phyloP scores from a whole-genome alignment of 257 asterid genomes.

The Solanum ahanhuiri region DNA sequence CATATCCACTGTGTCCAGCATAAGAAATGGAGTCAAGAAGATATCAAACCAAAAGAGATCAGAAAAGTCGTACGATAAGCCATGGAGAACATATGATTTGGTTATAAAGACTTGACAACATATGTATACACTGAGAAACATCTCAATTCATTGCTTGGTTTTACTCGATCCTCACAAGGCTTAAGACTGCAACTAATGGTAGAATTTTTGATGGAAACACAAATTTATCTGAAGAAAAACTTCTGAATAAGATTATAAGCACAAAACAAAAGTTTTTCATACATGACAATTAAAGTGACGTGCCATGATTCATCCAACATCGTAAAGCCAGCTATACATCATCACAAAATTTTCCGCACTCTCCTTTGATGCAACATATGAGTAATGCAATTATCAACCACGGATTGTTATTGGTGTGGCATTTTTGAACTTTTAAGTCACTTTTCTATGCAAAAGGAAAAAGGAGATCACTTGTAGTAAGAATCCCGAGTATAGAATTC shows the following conservation, averaged over 20 bases:
- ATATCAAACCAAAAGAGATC: not conserved
- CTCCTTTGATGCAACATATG: not conserved
- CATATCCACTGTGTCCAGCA: slow-evolving; percentile 54
- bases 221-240: not conserved
- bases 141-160: not conserved
- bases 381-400: not conserved
- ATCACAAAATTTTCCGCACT: not conserved
- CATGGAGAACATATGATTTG: not conserved
- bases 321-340: not conserved
- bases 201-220: not conserved
- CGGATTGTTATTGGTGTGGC: not conserved
- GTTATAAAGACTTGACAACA: not conserved
- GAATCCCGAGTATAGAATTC: not conserved
- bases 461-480: not conserved
- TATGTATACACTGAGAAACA: not conserved
- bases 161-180: not conserved
- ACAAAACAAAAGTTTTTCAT: not conserved
- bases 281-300: not conserved
- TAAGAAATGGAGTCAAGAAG: slow-evolving; percentile 1
- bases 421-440: not conserved
- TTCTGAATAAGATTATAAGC: not conserved
- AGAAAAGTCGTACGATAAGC: not conserved
- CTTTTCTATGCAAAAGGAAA: not conserved
- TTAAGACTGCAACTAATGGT: not conserved
- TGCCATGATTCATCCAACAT: not conserved